phyloP scores from a whole-genome alignment of 2,329 filamentous ascomycete genomes.

The Claviceps spartinae region DNA sequence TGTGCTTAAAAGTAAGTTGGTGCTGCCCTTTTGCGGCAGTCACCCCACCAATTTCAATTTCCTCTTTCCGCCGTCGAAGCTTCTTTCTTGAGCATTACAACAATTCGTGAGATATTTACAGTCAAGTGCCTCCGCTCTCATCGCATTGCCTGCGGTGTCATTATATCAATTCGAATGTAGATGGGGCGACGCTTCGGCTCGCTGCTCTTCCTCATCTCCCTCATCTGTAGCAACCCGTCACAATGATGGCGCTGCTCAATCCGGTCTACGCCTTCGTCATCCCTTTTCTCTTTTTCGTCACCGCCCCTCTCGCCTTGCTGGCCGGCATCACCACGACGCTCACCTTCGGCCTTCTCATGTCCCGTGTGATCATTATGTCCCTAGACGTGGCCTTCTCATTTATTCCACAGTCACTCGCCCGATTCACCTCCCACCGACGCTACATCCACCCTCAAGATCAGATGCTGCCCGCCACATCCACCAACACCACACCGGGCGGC shows the following conservation, averaged over 20 bases:
- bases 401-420: conserved; percentile 39
- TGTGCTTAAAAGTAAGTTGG: too few relatives aligned
- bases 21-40: too few relatives aligned
- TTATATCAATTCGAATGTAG: neutral
- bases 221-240: neutral
- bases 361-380: conserved; percentile 49
- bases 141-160: too few relatives aligned
- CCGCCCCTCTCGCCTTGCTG: conserved; percentile 48
- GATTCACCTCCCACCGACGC: conserved; percentile 20
- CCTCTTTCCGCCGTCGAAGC: too few relatives aligned
- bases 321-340: conserved; percentile 50
- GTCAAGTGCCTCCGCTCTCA: too few relatives aligned
- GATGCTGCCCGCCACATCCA: conserved; percentile 4
- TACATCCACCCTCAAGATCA: conserved; percentile 4
- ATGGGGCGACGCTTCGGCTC: neutral
- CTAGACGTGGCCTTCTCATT: conserved; percentile 47
- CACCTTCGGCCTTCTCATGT: conserved; percentile 46
- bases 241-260: conserved; percentile 37
- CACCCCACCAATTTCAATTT: too few relatives aligned
- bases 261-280: conserved; percentile 43
- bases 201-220: neutral
- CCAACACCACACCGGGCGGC: conserved; percentile 10
- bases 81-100: too few relatives aligned
- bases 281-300: conserved; percentile 48
- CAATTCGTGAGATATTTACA: too few relatives aligned